A percentile compares a stretch with the other conserved stretches of the same genome.
phyloP scores from a whole-genome alignment of 108 stramenopile species.

The Pseudonitzschia pungens region DNA sequence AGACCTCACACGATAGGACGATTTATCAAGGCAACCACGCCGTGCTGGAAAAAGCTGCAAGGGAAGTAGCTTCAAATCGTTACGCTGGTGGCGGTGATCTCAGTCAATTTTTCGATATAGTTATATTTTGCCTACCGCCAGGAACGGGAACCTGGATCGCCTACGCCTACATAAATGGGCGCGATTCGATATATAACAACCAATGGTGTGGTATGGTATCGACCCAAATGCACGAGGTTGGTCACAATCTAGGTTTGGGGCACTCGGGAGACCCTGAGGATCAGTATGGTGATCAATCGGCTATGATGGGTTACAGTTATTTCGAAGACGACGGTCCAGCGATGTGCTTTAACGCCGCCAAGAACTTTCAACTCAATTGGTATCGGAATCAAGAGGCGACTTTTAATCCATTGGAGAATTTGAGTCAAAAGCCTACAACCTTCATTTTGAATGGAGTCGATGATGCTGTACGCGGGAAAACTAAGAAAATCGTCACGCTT shows the following conservation, averaged over 20 bases:
- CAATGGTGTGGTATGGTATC: conserved; percentile 46
- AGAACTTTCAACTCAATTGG: conserved; percentile 52
- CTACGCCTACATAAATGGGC: conserved; percentile 39
- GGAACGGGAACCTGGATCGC: conserved; percentile 22
- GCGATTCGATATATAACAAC: conserved; percentile 47
- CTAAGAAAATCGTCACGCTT: conserved; percentile 2
- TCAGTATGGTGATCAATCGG: conserved; percentile 42
- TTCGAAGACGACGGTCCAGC: background rate
- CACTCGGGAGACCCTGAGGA: conserved; percentile 42
- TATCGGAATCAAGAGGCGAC: conserved; percentile 10
- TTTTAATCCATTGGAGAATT: background rate
- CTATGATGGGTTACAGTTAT: conserved; percentile 27
- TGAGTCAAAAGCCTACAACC: background rate
- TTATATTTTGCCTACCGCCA: conserved; percentile 60
- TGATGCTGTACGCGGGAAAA: background rate
- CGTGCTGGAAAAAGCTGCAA: background rate
- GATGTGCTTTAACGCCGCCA: conserved; percentile 42
- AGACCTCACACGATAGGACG: background rate
- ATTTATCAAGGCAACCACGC: background rate
- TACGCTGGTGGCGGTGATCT: background rate
- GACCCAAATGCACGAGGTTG: conserved; percentile 62
- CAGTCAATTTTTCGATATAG: conserved; percentile 29
- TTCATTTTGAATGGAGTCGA: conserved; percentile 9
- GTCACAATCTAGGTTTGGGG: conserved; percentile 60
- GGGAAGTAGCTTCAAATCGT: background rate